phyloP scores from a whole-genome alignment of 441 rosid species.

The Omphalea diandra region DNA sequence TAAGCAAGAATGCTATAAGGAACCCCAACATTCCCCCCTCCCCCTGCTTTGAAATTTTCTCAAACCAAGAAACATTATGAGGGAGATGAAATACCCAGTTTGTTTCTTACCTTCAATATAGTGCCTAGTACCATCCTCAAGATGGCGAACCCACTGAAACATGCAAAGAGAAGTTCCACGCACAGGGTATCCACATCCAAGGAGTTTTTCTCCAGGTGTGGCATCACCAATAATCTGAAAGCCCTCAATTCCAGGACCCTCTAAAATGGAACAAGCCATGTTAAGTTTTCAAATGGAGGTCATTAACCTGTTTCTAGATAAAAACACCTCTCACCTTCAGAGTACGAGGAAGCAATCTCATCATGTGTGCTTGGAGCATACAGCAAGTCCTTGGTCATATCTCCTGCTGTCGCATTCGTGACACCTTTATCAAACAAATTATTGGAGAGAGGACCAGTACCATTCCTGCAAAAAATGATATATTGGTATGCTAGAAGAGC shows the following conservation, averaged over 20 bases:
- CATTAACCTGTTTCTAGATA: constrained; percentile 18
- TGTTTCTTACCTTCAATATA: constrained; percentile 79
- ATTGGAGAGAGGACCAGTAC: constrained; percentile 29
- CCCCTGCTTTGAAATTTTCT: not conserved
- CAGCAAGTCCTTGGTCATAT: constrained; percentile 28
- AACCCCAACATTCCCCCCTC: not conserved
- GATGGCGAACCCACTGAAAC: constrained; percentile 99
- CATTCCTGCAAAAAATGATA: constrained; percentile 31
- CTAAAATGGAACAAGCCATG: constrained; percentile 37
- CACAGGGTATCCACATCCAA: constrained; percentile 92
- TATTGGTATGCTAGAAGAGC: constrained; percentile 3
- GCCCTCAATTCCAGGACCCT: constrained; percentile 87
- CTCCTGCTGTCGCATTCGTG: constrained; percentile 26
- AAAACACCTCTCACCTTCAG: constrained; percentile 46
- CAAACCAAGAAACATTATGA: too few relatives aligned
- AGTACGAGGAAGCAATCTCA: constrained; percentile 37
- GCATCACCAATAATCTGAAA: constrained; percentile 96
- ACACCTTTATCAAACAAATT: constrained; percentile 29
- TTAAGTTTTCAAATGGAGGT: constrained; percentile 28
- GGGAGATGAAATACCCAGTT: not conserved
- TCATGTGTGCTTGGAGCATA: constrained; percentile 29
- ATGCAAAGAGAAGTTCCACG: constrained; percentile 96
- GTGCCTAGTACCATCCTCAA: constrained; percentile 92
- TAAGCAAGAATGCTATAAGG: not conserved
- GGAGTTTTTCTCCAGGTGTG: constrained; percentile 84